A percentile compares a stretch with the other conserved stretches of the same genome.
These are phyloP conservation scores for Paecilomyces sp. DNA, from an alignment of 2,329 filamentous ascomycete genomes.

Conservation along the genomic window DNA sequence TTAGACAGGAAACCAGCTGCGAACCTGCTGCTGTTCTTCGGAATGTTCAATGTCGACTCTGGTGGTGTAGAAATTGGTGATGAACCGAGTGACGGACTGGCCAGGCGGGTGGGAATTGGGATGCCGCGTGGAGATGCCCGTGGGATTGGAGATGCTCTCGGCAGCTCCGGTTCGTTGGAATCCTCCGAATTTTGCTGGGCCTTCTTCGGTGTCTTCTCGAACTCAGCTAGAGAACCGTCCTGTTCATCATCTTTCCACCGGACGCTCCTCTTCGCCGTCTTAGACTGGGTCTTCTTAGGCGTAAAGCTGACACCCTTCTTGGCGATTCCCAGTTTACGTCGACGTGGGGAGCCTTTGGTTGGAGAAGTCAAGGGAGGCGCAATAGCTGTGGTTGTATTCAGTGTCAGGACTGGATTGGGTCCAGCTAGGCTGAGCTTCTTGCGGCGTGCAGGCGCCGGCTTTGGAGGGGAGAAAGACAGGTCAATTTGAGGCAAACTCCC, in stretches of 20 bases:
- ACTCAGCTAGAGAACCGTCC: slow-evolving; percentile 79
- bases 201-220: slow-evolving; percentile 80
- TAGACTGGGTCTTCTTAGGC: slow-evolving; percentile 56
- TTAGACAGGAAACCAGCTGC: slow-evolving; percentile 80
- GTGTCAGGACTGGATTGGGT: slow-evolving; percentile 17
- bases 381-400: slow-evolving; percentile 23
- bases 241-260: slow-evolving; percentile 91
- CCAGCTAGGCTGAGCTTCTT: slow-evolving; percentile 43
- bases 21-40: slow-evolving; percentile 68
- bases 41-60: slow-evolving; percentile 53
- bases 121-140: slow-evolving; percentile 20
- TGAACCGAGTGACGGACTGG: slow-evolving; percentile 38
- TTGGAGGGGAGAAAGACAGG: slow-evolving; percentile 59
- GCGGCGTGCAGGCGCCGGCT: slow-evolving; percentile 65
- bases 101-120: slow-evolving; percentile 31
- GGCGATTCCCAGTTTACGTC: slow-evolving; percentile 56
- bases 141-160: slow-evolving; percentile 45
- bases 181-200: slow-evolving; percentile 51
- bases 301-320: slow-evolving; percentile 76
- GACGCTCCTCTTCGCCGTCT: slow-evolving; percentile 71
- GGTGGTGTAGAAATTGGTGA: slow-evolving; percentile 53
- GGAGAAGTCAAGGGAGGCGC: slow-evolving; percentile 48
- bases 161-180: slow-evolving; percentile 43
- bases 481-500: slow-evolving; percentile 52
- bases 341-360: slow-evolving; percentile 70